Percentiles rank a stretch among this genome's conserved stretches.
Conservation (phyloP, 1,284 basidiomycete genomes). For the Psilocybe mexicana region DNA sequence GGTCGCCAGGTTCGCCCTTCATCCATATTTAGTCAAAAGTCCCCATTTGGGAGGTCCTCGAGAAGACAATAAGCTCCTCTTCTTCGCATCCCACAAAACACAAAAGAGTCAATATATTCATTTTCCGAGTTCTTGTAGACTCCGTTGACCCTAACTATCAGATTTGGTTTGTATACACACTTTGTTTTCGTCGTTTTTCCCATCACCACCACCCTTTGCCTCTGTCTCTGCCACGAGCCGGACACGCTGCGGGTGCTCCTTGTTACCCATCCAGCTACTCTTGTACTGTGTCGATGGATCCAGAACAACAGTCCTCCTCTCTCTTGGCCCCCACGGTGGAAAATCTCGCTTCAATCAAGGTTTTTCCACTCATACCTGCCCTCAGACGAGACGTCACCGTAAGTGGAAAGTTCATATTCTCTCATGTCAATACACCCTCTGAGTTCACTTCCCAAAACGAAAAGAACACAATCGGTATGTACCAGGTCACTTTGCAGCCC, state of each 20-base stretch:
- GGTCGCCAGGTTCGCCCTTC: conserved; percentile 14
- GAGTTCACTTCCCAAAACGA: conserved; percentile 19
- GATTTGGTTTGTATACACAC: background rate
- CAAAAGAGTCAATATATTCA: conserved; percentile 8
- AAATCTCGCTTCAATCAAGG: conserved; percentile 59
- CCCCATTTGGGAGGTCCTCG: conserved; percentile 7
- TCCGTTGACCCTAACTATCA: conserved; percentile 3
- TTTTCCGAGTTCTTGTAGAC: background rate
- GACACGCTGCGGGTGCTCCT: background rate
- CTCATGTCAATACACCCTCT: conserved; percentile 13
- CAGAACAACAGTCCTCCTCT: conserved; percentile 41
- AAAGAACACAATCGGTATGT: conserved; percentile 56
- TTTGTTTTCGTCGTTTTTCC: background rate
- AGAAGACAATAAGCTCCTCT: background rate
- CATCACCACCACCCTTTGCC: background rate
- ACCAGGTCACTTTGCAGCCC: conserved; percentile 9
- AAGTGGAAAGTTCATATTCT: conserved; percentile 28
- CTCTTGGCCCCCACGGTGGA: conserved; percentile 60
- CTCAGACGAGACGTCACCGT: conserved; percentile 71
- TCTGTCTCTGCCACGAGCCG: background rate
- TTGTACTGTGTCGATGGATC: conserved; percentile 43
- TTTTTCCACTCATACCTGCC: conserved; percentile 74
- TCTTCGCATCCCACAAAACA: background rate
- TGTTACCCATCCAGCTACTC: conserved; percentile 15
- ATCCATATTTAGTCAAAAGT: conserved; percentile 24